Evolutionary conservation across 2,329 filamentous ascomycete genomes (phyloP), one percentile per base, ranked within the genome.

Genomic region (Metarhizium brunneum): DNA sequence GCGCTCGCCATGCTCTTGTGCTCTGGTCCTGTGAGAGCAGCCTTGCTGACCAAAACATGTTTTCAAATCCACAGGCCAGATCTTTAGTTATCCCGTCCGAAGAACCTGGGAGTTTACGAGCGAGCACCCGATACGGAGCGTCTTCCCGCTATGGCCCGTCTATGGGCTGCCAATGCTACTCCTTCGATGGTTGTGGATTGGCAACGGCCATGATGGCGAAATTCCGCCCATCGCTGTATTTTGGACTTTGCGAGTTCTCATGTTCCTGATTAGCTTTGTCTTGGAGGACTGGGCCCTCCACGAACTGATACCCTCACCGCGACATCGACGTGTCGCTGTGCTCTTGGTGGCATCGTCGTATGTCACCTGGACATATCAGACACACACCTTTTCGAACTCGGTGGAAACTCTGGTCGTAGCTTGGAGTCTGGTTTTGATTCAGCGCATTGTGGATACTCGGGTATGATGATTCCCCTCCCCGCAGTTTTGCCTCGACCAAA

Each of bases 361-460:
- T 73, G 92, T 96, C 63, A 99, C 94, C 50, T 99, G 94, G 92
- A 96, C 92, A 48, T 96, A 92, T 73, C 94, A 99, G 73, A 94
- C 90, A 18, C 94, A 99, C 72, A 97, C 94, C 13, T 97, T 99
- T 71, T 97, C 92, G 60, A 99, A 99, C 73, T 95, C 92, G 59
- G 82, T 97, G 62, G 94, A 99, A 75, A 97, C 94, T 2, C 76
- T 99, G 63, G 81, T 92, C 52, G 91, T 99, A 53, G 83, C 90
- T 54, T 99, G 94, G 94, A 92, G 88, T 66, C 74, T 99, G 70
- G 92, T 97, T 50, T 74, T 99, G 69, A 92, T 96, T 59, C 85
- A 89, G 70, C 86, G 92, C 68, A 94, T 97, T 62, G 78, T 87
- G 49, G 85, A 87, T 61, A 84, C 87, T 65, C 88, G 86, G 74